Conservation (phyloP, 768 basidiomycete species). For the Collybiopsis luxurians region DNA sequence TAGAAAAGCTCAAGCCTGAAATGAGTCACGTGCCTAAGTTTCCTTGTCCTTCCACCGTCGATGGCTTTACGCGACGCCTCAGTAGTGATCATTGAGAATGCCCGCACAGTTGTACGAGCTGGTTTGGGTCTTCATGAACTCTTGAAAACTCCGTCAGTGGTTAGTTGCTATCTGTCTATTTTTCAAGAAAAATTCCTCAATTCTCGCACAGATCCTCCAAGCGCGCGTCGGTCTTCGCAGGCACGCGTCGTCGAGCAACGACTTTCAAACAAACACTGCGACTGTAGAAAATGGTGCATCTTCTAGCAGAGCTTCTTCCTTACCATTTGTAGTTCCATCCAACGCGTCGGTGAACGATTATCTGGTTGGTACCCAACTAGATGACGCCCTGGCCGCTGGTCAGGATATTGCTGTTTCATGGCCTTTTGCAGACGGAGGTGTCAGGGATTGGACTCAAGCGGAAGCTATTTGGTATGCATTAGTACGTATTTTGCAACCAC, state of each 20-base stretch:
- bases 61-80: constrained; percentile 81
- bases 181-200: background rate
- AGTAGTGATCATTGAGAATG: constrained; percentile 78
- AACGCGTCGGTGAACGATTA: constrained; percentile 69
- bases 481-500: background rate
- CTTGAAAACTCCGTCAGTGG: constrained; percentile 70
- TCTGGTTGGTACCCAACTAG: constrained; percentile 76
- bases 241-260: constrained; percentile 33
- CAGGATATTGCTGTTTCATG: constrained; percentile 75
- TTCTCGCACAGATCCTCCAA: constrained; percentile 56
- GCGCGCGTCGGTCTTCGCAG: constrained; percentile 79
- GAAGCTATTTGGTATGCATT: constrained; percentile 81
- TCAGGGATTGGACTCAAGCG: constrained; percentile 79
- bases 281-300: constrained; percentile 25
- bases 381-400: constrained; percentile 73
- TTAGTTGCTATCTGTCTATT: constrained; percentile 38
- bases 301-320: constrained; percentile 44
- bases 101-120: constrained; percentile 66
- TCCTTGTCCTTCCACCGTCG: constrained; percentile 5
- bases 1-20: too few relatives aligned
- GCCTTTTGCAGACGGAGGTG: constrained; percentile 75
- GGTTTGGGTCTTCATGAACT: constrained; percentile 81
- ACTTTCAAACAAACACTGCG: constrained; percentile 9
- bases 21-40: background rate
- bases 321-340: constrained; percentile 40